Evolutionary conservation across 2,329 filamentous ascomycete genomes (phyloP), one percentile per base, ranked within the genome.

Genomic region (Hypoxylon sp.): DNA sequence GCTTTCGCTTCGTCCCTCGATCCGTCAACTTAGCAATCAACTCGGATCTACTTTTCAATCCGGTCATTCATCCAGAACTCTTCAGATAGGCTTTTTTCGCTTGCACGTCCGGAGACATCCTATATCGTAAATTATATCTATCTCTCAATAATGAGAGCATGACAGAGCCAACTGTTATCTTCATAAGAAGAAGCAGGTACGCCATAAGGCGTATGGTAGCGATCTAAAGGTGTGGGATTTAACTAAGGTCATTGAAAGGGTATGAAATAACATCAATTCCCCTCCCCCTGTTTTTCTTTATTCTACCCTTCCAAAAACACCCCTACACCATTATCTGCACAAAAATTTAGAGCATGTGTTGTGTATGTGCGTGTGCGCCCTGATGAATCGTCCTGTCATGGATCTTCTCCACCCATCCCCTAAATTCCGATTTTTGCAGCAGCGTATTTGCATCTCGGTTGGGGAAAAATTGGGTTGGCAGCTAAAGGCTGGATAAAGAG

Each of bases 111-210:
- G 5, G 17, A 43, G 42, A 45, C 38, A 51, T 40, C 50, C 40
- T 35, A 62, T 65, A 52, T 62, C 61, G 64, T 67, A 67, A 67
- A 64, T 53, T 63, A 57, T 56, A 59, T 57, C 63, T 56, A 59
- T 57, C 63, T 64, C 63, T 65, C 63, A 64, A 47, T 59, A 62
- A 67, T 65, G 64, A 59, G 64, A 64, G 59, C 52, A 63, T 64
- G 62, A 64, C 59, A 48, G 58, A 49, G 31, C n/a, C n/a, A 45
- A 47, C 57, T 63, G 53, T 61, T 57, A 53, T 59, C 59, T 58
- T 59, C 54, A 57, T 57, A 57, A 59, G 50, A 60, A 57, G 47
- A 57, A 19, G 49, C 50, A 23, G 25, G 15, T 25, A 9, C 60
- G 61, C 49, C 43, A 45, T 47, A 16, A 56, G 31, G 44, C 52